These are phyloP conservation scores for Candida pseudocylindracea DNA, from an alignment of 1,139 yeast species.

Conservation along the genomic window DNA sequence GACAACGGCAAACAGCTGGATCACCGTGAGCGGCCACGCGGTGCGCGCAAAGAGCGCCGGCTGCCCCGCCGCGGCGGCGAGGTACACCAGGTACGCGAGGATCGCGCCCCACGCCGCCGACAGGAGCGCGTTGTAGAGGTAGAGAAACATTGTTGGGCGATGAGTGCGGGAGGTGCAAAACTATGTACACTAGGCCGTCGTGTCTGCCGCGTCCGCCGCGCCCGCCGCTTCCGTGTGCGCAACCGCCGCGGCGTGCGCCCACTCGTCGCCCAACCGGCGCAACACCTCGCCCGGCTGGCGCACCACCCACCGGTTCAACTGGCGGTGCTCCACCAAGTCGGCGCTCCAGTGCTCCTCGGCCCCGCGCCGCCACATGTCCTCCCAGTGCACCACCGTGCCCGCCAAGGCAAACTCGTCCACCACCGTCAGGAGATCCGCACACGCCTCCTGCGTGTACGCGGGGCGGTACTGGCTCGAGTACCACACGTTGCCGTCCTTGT, in stretches of 20 bases:
- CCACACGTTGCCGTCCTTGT: constrained; percentile 70
- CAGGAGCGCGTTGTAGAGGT: constrained; percentile 16
- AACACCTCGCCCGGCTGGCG: too few relatives aligned
- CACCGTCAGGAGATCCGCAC: constrained; percentile 63
- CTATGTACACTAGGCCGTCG: too few relatives aligned
- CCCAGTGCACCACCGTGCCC: constrained; percentile 48
- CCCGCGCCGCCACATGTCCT: constrained; percentile 70
- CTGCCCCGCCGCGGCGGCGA: constrained; percentile 22
- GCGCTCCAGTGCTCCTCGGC: constrained; percentile 41
- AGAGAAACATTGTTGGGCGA: not conserved
- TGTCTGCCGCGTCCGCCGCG: too few relatives aligned
- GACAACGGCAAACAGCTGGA: constrained; percentile 68
- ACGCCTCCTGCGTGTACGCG: constrained; percentile 77
- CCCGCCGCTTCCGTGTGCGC: too few relatives aligned
- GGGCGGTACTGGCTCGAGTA: constrained; percentile 75
- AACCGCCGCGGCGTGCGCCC: too few relatives aligned
- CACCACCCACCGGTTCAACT: constrained; percentile 7
- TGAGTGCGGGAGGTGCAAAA: too few relatives aligned
- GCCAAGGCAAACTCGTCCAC: constrained; percentile 34
- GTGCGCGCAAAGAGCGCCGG: constrained; percentile 39
- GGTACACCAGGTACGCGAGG: constrained; percentile 17
- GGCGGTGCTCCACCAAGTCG: constrained; percentile 31
- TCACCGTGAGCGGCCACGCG: constrained; percentile 30
- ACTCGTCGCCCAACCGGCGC: too few relatives aligned
- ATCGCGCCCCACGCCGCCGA: constrained; percentile 23